phyloP scores from a whole-genome alignment of 768 basidiomycete species.

The Lactarius quietus region DNA sequence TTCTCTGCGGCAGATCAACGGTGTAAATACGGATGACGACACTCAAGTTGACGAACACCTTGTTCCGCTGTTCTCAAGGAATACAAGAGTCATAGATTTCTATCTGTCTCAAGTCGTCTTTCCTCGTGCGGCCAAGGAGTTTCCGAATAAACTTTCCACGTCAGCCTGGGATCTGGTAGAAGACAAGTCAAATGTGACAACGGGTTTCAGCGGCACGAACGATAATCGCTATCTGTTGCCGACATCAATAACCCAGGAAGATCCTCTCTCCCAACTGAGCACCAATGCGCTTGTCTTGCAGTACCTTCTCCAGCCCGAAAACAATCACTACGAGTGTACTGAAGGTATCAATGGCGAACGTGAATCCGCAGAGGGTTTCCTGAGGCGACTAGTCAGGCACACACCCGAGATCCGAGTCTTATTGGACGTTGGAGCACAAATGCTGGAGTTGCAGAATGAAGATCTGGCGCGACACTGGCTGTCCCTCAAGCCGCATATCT shows the following conservation, averaged over 20 bases:
- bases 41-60: constrained; percentile 33
- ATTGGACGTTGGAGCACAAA: constrained; percentile 57
- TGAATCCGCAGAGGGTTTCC: constrained; percentile 30
- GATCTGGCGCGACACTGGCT: background rate
- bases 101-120: constrained; percentile 46
- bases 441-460: constrained; percentile 38
- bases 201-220: constrained; percentile 57
- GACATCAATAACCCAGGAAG: constrained; percentile 35
- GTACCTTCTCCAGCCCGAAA: constrained; percentile 40
- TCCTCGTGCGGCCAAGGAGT: constrained; percentile 48
- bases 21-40: constrained; percentile 42
- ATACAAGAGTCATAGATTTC: constrained; percentile 42
- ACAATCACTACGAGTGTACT: constrained; percentile 35
- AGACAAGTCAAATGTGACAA: constrained; percentile 35
- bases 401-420: constrained; percentile 42
- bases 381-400: constrained; percentile 34
- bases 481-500: background rate
- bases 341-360: constrained; percentile 18
- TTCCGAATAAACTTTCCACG: constrained; percentile 43
- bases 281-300: constrained; percentile 48
- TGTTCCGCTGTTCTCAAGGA: constrained; percentile 36
- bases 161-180: constrained; percentile 53
- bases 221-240: constrained; percentile 41
- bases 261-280: constrained; percentile 38
- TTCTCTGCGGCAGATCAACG: constrained; percentile 32